phyloP scores from a whole-genome alignment of 768 basidiomycete species.

The Phaeolepiota aurea region DNA sequence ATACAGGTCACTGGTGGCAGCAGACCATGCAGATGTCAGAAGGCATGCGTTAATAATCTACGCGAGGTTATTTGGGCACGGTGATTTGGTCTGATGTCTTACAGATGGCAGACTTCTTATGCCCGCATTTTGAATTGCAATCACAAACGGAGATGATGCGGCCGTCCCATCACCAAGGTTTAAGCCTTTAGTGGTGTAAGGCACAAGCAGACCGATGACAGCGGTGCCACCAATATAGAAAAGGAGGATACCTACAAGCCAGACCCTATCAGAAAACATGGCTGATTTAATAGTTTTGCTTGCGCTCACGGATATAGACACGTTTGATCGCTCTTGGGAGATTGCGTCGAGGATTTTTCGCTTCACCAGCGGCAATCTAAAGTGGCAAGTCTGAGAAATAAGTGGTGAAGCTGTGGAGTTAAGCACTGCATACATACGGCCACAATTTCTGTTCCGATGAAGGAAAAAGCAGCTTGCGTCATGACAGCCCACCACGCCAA shows the following conservation, averaged over 20 bases:
- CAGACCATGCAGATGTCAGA: constrained; percentile 88
- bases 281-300: constrained; percentile 11
- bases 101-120: constrained; percentile 80
- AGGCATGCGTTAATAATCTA: constrained; percentile 78
- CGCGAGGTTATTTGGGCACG: neutral
- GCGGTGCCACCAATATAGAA: constrained; percentile 67
- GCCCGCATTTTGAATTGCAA: constrained; percentile 81
- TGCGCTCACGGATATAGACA: constrained; percentile 55
- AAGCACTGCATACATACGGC: constrained; percentile 42
- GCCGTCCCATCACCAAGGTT: constrained; percentile 48
- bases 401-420: neutral
- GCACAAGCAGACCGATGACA: constrained; percentile 79
- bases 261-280: constrained; percentile 36
- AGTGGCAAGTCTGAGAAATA: neutral
- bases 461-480: constrained; percentile 88
- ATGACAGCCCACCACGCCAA: constrained; percentile 48
- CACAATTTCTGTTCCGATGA: constrained; percentile 90
- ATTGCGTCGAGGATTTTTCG: constrained; percentile 75
- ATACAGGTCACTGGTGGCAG: constrained; percentile 83
- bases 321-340: constrained; percentile 57
- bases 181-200: constrained; percentile 55
- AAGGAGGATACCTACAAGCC: constrained; percentile 74
- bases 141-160: constrained; percentile 82
- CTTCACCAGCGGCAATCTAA: constrained; percentile 83
- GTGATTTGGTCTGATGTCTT: constrained; percentile 14